These are phyloP conservation scores for Nakazawaea wyomingensis DNA, from an alignment of 805 yeast species.

Conservation along the genomic window DNA sequence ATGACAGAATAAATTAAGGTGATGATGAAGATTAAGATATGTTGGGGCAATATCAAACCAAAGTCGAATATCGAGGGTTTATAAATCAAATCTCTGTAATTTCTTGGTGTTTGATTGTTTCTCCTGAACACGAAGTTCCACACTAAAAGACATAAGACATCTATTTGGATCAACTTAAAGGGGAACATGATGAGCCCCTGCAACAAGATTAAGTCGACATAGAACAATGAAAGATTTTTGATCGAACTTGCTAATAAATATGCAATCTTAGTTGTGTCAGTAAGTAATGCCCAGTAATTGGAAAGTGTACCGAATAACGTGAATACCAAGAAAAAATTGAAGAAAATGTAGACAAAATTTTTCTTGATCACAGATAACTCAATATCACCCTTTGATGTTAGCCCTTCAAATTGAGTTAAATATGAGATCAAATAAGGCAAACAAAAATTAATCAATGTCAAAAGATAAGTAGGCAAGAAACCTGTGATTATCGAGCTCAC, in stretches of 20 bases:
- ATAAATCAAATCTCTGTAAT: conserved; percentile 45
- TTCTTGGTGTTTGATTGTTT: conserved; percentile 43
- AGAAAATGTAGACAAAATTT: conserved; percentile 79
- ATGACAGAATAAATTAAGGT: conserved; percentile 84
- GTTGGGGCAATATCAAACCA: conserved; percentile 89
- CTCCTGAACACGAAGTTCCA: conserved; percentile 32
- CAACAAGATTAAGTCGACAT: conserved; percentile 78
- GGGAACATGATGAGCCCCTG: conserved; percentile 92
- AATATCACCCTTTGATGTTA: conserved; percentile 51
- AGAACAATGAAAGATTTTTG: conserved; percentile 74
- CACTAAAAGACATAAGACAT: conserved; percentile 44
- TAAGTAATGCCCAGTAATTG: conserved; percentile 69
- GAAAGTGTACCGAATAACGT: conserved; percentile 92
- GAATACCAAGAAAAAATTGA: conserved; percentile 87
- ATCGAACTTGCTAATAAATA: conserved; percentile 79
- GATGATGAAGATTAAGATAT: conserved; percentile 77
- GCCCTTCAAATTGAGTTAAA: conserved; percentile 46
- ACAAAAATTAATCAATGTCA: conserved; percentile 45
- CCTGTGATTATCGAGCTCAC: conserved; percentile 54
- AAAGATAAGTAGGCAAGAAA: conserved; percentile 55
- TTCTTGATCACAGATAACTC: conserved; percentile 53
- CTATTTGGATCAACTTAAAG: conserved; percentile 63
- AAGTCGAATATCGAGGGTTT: conserved; percentile 53
- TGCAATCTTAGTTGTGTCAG: conserved; percentile 88
- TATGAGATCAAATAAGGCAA: conserved; percentile 52